These are phyloP conservation scores for Musa beccarii DNA, from an alignment of 176 grass and related monocot genomes.

Conservation along the genomic window DNA sequence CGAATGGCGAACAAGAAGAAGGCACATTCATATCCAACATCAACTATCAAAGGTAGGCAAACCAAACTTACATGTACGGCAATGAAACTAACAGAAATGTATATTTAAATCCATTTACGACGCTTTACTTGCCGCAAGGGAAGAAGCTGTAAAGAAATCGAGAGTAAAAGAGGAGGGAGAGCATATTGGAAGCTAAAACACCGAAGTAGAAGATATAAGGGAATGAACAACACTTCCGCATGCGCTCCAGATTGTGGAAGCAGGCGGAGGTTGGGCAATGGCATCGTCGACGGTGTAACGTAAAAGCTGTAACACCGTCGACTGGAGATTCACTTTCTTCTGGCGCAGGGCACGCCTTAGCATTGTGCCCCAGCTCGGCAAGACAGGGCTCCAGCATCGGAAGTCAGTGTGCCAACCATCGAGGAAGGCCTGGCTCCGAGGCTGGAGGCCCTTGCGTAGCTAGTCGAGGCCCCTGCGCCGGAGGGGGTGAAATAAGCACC, in stretches of 20 bases:
- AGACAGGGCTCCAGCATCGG: neutral
- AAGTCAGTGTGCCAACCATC: neutral
- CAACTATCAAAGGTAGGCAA: too few species aligned
- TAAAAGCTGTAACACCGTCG: neutral
- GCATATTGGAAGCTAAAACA: neutral
- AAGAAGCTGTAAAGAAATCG: too few species aligned
- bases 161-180: neutral
- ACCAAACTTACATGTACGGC: too few species aligned
- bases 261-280: neutral
- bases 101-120: too few species aligned
- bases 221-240: neutral
- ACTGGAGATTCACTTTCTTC: neutral
- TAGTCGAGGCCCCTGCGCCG: neutral
- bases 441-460: slow-evolving; percentile 5
- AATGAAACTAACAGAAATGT: too few species aligned
- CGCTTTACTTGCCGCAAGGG: too few species aligned
- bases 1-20: too few species aligned
- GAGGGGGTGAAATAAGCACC: slow-evolving; percentile 7
- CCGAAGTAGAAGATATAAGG: neutral
- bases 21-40: too few species aligned
- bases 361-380: neutral
- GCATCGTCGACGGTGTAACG: neutral
- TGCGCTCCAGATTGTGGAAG: neutral
- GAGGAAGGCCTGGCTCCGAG: neutral
- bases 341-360: neutral